Base-by-base conservation (phyloP, 257 asterid species). In the Solanum tarijense region DNA sequence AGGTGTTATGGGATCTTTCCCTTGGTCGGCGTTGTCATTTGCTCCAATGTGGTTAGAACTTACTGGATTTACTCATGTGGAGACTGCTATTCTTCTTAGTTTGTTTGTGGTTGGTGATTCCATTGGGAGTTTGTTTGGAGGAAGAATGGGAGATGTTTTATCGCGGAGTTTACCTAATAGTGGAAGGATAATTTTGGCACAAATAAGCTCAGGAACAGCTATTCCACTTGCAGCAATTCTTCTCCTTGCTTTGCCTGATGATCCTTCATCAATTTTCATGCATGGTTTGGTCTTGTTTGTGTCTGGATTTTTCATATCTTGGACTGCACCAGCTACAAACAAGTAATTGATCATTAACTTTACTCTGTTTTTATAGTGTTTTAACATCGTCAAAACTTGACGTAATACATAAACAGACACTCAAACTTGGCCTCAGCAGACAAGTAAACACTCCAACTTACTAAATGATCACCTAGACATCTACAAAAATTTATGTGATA, bases 21-120 rank as follows among this genome's bases (percentile, higher is more conserved):
- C 98, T 3, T 96, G 98, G 98, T 96, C 97, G 9, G 98, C 98
- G 88, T 87, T 96, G 89, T 94, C 98, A 9, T 96, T 96, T 85
- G 95, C 98, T 3, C 94, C 98, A n/a, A 94, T 96, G 98, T 96
- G 98, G 98, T 88, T 96, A 87, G 98, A 96, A 91, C 93, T 96
- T 60, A 91, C 86, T 2, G 98, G 98, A 41, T 96, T 94, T 87
- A 91, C 98, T 48, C 98, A 96, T 38, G 62, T 46, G 87, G 86
- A 91, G 87, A 96, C 98, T 4, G 98, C 96, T 14, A 4, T 93
- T 38, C 94, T 96, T 48, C 88, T 93, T 43, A 92, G 91, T 36
- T 46, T 88, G 55, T 96, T 94, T 88, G 92, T 94, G 6, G 87
- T 89, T 76, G 97, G 94, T 25, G 92, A 86, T 90, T 94, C 98